Percentiles rank a stretch among this genome's conserved stretches.
phyloP scores from a whole-genome alignment of 2,329 filamentous ascomycete species.

The Tolypocladium capitatum region DNA sequence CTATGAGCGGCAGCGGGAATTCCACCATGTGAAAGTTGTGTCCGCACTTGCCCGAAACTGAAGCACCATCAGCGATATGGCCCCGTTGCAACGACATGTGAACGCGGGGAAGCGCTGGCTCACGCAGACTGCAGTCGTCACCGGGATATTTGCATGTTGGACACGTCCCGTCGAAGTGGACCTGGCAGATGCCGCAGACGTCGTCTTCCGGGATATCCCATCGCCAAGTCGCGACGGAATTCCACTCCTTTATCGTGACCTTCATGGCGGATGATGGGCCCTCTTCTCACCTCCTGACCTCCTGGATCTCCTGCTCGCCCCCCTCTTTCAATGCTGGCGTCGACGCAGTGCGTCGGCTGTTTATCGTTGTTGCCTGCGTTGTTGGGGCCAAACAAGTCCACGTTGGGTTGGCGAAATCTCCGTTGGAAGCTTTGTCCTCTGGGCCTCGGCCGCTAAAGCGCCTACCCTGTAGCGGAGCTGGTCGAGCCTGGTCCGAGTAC shows the following conservation, averaged over 20 bases:
- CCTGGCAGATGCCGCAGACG: conserved; percentile 95
- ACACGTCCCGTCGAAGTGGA: conserved; percentile 95
- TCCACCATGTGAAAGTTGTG: conserved; percentile 95
- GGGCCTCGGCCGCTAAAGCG: neutral
- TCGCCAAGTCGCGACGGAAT: conserved; percentile 88
- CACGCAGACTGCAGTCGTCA: conserved; percentile 85
- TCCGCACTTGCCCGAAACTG: conserved; percentile 91
- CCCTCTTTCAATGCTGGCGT: neutral
- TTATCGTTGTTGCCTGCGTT: neutral
- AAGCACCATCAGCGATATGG: neutral
- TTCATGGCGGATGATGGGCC: conserved; percentile 55
- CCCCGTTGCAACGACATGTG: neutral
- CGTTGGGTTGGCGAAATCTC: neutral
- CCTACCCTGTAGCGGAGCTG: neutral
- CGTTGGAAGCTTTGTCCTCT: neutral
- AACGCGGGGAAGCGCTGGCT: conserved; percentile 20
- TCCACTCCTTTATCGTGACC: conserved; percentile 86
- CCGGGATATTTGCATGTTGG: conserved; percentile 96
- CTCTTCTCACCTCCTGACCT: neutral
- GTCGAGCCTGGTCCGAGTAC: neutral
- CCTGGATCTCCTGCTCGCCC: neutral
- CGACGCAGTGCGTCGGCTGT: neutral
- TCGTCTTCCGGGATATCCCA: conserved; percentile 98
- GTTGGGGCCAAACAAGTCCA: neutral
- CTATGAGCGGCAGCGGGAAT: neutral